Percentiles rank a stretch among this genome's conserved stretches.
phyloP scores from a whole-genome alignment of 2,329 filamentous ascomycete species.

The Apiospora phragmitis region DNA sequence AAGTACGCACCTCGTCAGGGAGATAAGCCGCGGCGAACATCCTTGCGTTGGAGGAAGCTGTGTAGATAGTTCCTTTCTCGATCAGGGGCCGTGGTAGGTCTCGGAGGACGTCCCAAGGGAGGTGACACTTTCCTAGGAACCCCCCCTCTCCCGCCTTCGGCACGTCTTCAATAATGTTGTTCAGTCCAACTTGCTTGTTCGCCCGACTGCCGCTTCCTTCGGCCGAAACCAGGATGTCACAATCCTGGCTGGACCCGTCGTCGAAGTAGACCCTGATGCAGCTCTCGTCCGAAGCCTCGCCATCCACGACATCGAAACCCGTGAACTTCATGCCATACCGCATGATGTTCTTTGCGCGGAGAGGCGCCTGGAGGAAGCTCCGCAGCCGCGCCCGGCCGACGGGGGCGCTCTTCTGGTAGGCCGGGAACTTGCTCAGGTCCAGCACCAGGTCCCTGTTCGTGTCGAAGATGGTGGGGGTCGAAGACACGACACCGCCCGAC shows the following conservation, averaged over 20 bases:
- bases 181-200: slow-evolving; percentile 15
- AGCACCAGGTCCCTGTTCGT: slow-evolving; percentile 8
- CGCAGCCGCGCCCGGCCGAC: slow-evolving; percentile 21
- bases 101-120: slow-evolving; percentile 11
- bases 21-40: slow-evolving; percentile 18
- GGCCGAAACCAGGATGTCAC: slow-evolving; percentile 22
- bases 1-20: slow-evolving; percentile 4
- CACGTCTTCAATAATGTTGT: slow-evolving; percentile 16
- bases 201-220: slow-evolving; percentile 15
- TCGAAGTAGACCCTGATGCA: slow-evolving; percentile 14
- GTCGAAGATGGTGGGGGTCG: slow-evolving; percentile 18
- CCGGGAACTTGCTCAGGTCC: slow-evolving; percentile 19
- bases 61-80: slow-evolving; percentile 12
- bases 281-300: neutral
- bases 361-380: slow-evolving; percentile 16
- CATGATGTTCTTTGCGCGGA: slow-evolving; percentile 15
- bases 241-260: slow-evolving; percentile 18
- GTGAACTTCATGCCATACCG: slow-evolving; percentile 18
- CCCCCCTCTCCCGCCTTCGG: neutral
- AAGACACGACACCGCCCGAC: neutral
- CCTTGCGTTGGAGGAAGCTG: neutral
- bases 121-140: slow-evolving; percentile 14
- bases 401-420: slow-evolving; percentile 22
- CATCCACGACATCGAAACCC: slow-evolving; percentile 15
- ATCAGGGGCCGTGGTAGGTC: slow-evolving; percentile 12